These are phyloP conservation scores for Echium plantagineum DNA, from an alignment of 257 asterid species.

Conservation along the genomic window DNA sequence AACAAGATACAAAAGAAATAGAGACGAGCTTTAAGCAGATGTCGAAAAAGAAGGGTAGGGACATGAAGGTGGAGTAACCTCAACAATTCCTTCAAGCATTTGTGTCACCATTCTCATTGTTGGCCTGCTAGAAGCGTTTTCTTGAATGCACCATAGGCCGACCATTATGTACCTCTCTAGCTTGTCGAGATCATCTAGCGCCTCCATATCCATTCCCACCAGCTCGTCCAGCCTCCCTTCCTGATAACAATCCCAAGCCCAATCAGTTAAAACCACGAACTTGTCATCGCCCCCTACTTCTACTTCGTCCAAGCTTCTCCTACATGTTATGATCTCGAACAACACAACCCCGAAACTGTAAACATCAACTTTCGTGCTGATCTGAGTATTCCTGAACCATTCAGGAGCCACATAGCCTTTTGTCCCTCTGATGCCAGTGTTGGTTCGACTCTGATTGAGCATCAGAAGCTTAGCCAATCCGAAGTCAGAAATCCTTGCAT, in stretches of 20 bases:
- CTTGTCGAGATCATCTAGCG: conserved; percentile 11
- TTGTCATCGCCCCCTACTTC: conserved; percentile 5
- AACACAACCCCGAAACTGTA: conserved; percentile 30
- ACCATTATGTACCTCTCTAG: conserved; percentile 16
- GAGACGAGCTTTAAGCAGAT: not conserved
- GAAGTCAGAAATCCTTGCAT: conserved; percentile 26
- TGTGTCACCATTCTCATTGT: conserved; percentile 18
- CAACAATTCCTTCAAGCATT: conserved; percentile 29
- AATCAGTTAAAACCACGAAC: conserved; percentile 11
- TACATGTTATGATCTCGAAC: conserved; percentile 24
- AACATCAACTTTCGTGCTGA: conserved; percentile 25
- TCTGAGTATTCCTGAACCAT: conserved; percentile 24
- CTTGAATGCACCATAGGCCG: conserved; percentile 33
- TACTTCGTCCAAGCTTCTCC: conserved; percentile 5
- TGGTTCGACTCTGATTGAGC: conserved; percentile 20
- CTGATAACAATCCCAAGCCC: conserved; percentile 26
- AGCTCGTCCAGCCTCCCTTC: conserved; percentile 14
- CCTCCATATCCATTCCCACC: conserved; percentile 17
- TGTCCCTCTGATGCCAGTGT: conserved; percentile 26
- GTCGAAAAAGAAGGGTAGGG: conserved; percentile 5
- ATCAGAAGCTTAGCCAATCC: conserved; percentile 31
- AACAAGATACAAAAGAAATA: not conserved
- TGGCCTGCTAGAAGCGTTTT: conserved; percentile 20
- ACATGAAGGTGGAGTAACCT: conserved; percentile 15
- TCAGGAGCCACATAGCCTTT: conserved; percentile 34